Evolutionary conservation across 495 filamentous ascomycete genomes (phyloP).

Genomic region (Hypoxylon fragiforme): DNA sequence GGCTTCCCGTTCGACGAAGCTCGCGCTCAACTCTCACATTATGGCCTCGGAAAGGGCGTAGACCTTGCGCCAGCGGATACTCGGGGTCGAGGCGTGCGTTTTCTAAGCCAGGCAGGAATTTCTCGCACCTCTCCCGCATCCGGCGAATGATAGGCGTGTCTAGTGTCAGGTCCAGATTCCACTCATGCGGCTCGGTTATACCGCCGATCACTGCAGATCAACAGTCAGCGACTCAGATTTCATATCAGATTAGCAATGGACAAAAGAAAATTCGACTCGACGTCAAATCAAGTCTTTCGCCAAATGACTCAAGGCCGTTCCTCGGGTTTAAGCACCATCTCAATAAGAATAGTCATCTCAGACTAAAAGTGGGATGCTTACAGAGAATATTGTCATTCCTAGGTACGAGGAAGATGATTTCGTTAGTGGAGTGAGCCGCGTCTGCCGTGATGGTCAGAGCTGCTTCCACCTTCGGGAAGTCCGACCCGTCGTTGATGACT

Average conservation of each 20-base stretch:
- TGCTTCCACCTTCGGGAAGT: conserved; percentile 50
- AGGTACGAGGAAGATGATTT: conserved; percentile 57
- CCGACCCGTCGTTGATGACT: conserved; percentile 54
- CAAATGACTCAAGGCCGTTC: too few species aligned
- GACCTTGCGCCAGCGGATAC: conserved; percentile 52
- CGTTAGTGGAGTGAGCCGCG: conserved; percentile 39
- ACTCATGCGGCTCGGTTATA: conserved; percentile 45
- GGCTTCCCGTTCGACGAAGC: conserved; percentile 36
- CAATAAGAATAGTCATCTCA: too few species aligned
- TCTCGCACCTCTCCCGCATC: conserved; percentile 52
- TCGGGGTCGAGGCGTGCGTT: conserved; percentile 48
- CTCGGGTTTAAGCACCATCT: too few species aligned
- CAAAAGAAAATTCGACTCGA: neutral
- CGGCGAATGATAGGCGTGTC: conserved; percentile 45
- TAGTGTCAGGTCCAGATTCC: conserved; percentile 47
- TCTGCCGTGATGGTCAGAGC: conserved; percentile 49
- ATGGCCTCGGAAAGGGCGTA: conserved; percentile 45
- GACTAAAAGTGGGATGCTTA: conserved; percentile 13
- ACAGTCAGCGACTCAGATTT: conserved; percentile 12
- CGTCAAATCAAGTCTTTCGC: neutral
- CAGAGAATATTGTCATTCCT: conserved; percentile 54
- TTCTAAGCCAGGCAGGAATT: conserved; percentile 47
- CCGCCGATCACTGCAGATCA: conserved; percentile 44
- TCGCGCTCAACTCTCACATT: conserved; percentile 54
- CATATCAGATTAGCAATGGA: neutral